Evolutionary conservation across 345 rosid genomes (phyloP), one percentile per base, ranked within the genome.

Genomic region (Eucalyptus fibrosa): DNA sequence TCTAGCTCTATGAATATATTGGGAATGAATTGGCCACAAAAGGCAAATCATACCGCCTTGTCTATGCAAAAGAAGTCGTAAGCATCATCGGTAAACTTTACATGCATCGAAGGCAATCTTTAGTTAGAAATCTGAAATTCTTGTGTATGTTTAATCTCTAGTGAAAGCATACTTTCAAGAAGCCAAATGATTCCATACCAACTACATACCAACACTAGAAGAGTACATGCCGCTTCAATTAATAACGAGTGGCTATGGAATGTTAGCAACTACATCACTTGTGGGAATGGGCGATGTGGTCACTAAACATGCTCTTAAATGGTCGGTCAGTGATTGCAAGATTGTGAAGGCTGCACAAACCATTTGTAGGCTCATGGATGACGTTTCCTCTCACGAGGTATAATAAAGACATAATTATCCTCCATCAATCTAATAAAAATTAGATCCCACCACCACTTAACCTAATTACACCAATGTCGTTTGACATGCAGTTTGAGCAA

Each of bases 321-420:
- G 94, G 94, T 17, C 65, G 1, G 18, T 49, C 8, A 34, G 3
- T 18, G 72, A 81, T 17, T 91, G 92, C 5, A 92, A 90, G 45
- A 90, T 89, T 4, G 37, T 92, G 21, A 88, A 10, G 65, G 91
- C 91, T 53, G 42, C 91, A 23, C 16, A 87, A 14, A 26, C 37
- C 19, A 86, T 91, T 18, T 77, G 91, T 32, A 88, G 94, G 42
- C 92, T 92, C 82, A 89, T 92, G 91, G 90, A 90, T 86, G 95
- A 92, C 15, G 53, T 92, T 19, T 89, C 72, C 2, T 87, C 89
- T 19, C 45, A 88, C 19, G 4, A 88, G 60, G 86, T 69, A 49
- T n/a, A n/a, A 56, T 56, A 56, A 56, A 56, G 12, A 23, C 62
- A 56, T 9, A 23, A 56, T 56, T 21, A 24, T 56, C 62, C 62